Evolutionary conservation across 2,329 filamentous ascomycete species (phyloP).

Genomic region (Purpureocillium takamizusanense): DNA sequence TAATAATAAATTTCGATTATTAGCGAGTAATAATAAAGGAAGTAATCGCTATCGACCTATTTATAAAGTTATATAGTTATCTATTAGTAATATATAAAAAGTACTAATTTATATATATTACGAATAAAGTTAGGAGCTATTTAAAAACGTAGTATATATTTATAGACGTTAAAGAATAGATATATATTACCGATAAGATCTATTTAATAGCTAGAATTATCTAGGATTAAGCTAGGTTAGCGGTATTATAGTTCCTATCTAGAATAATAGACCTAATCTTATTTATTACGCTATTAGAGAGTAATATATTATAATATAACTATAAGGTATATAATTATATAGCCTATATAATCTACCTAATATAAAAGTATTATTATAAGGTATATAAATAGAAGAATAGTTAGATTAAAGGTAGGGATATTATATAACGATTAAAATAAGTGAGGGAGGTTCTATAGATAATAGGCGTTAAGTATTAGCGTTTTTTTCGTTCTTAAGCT

Average conservation of each 20-base stretch:
- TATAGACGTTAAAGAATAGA: background rate
- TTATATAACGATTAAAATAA: background rate
- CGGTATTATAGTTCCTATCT: too few relatives aligned
- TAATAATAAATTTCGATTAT: too few relatives aligned
- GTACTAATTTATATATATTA: background rate
- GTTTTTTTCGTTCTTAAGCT: background rate
- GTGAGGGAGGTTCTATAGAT: conserved; percentile 1
- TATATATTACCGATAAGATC: too few relatives aligned
- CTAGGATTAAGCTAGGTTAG: too few relatives aligned
- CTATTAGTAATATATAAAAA: background rate
- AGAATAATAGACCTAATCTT: too few relatives aligned
- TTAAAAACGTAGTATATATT: background rate
- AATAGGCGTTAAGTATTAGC: conserved; percentile 1
- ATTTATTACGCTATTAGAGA: background rate
- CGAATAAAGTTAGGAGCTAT: background rate
- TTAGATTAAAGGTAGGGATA: background rate
- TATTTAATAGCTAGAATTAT: too few relatives aligned
- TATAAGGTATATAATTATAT: too few relatives aligned
- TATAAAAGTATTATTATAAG: background rate
- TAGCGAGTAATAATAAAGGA: too few relatives aligned
- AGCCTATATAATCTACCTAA: background rate
- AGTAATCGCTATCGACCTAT: too few relatives aligned
- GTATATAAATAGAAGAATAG: background rate
- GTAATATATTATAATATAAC: background rate
- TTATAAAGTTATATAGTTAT: background rate